phyloP scores from a whole-genome alignment of 345 rosid species.

The Heritiera fomes region DNA sequence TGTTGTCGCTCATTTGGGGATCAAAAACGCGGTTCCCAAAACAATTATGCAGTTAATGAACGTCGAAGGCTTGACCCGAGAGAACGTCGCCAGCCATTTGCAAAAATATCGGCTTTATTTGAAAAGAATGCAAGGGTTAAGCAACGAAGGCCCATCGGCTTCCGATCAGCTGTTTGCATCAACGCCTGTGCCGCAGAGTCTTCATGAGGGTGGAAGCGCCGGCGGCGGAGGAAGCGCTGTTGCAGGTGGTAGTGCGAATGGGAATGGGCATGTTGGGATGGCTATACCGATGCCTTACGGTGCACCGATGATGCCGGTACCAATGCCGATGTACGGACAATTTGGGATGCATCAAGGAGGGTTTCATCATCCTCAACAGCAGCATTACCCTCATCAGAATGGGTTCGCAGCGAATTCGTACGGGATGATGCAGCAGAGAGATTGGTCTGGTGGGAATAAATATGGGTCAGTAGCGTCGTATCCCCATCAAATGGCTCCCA shows the following conservation, averaged over 20 bases:
- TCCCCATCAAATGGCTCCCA: conserved; percentile 55
- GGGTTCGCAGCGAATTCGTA: conserved; percentile 54
- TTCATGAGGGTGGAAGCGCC: conserved; percentile 43
- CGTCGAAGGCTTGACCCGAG: conserved; percentile 90
- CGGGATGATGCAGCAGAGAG: conserved; percentile 65
- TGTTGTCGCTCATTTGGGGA: conserved; percentile 83
- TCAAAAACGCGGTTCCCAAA: conserved; percentile 94
- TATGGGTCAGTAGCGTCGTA: conserved; percentile 56
- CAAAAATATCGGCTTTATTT: conserved; percentile 91
- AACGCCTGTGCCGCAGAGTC: conserved; percentile 69
- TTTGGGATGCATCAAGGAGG: conserved; percentile 54
- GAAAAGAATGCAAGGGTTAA: conserved; percentile 84
- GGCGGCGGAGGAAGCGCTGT: conserved; percentile 23
- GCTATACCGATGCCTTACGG: conserved; percentile 53
- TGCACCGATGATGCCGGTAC: conserved; percentile 44
- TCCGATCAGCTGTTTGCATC: conserved; percentile 82
- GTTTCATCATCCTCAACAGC: conserved; percentile 18
- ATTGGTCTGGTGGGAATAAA: conserved; percentile 58
- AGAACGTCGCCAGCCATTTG: conserved; percentile 93
- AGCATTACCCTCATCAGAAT: conserved; percentile 24
- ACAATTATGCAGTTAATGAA: conserved; percentile 99
- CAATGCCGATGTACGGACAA: conserved; percentile 69
- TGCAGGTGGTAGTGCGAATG: conserved; percentile 15
- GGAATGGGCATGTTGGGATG: conserved; percentile 44
- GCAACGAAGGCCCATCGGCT: conserved; percentile 58